Evolutionary conservation across 768 basidiomycete genomes (phyloP), one percentile per base, ranked within the genome.

Genomic region (Xerocomellus chrysenteron): DNA sequence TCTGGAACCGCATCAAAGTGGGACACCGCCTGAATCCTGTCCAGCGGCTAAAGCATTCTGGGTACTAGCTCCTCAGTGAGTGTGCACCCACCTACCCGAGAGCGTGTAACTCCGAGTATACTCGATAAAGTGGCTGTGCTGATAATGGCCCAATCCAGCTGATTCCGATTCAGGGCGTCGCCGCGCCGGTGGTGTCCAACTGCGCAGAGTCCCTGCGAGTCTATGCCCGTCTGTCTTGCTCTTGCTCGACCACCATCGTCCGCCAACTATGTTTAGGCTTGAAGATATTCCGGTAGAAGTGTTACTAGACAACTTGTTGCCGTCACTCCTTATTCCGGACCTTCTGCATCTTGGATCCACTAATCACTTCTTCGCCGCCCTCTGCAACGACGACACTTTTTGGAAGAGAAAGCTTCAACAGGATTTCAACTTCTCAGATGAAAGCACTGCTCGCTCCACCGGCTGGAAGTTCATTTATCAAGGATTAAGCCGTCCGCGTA

Each of bases 391-490:
- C 65, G 88, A 92, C 55, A 85, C 84, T 0, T 79, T 93, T 56
- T 95, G 93, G 93, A 86, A 84, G 67, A 77, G 82, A 30, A 87
- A 82, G 57, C 73, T 91, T 10, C 67, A 78, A 32, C 69, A 72
- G 33, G 93, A 94, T 67, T 94, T 85, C 76, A 91, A 92, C 71
- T 94, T 92, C 63, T 80, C 87, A 9, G 82, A 81, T 4, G 76
- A 80, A 40, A 81, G 79, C 41, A 92, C 88, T 1, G 92, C 92
- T 14, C 77, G 93, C 19, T 83, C 80, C 13, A 83, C 73, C 43
- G 92, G 92, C 14, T 95, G 88, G 85, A 88, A 87, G 71, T 80
- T 84, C 62, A 83, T 95, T 39, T 95, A 94, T 74, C 78, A 76
- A 46, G 83, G 88, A 7, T 73, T 95, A 24, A 82, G 73, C 52